These are phyloP conservation scores for Irpex lacteus DNA, from an alignment of 1,284 basidiomycete genomes.

Conservation along the genomic window DNA sequence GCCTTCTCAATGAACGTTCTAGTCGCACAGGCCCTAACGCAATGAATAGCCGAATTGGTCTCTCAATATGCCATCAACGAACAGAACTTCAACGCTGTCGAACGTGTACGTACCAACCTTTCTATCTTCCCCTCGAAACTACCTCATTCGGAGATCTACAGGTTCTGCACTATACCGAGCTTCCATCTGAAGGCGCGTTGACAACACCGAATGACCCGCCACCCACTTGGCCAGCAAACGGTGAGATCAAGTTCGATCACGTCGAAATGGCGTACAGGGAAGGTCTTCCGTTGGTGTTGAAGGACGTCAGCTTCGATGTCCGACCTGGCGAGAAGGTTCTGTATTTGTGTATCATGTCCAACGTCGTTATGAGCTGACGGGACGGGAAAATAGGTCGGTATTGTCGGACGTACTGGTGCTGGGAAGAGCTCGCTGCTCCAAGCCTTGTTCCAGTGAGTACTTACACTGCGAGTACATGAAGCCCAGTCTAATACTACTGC, in stretches of 20 bases:
- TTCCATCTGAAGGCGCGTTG: slow-evolving; percentile 45
- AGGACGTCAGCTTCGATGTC: slow-evolving; percentile 61
- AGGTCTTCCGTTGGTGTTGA: slow-evolving; percentile 72
- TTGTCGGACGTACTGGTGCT: slow-evolving; percentile 75
- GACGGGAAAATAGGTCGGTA: slow-evolving; percentile 47
- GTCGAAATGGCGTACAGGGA: slow-evolving; percentile 68
- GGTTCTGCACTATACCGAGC: slow-evolving; percentile 56
- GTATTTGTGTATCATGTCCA: not conserved
- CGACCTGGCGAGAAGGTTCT: slow-evolving; percentile 67
- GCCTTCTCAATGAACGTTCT: not conserved
- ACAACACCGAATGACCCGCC: slow-evolving; percentile 49
- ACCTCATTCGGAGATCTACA: not conserved
- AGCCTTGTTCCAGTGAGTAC: slow-evolving; percentile 59
- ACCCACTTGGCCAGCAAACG: slow-evolving; percentile 63
- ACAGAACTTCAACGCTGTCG: slow-evolving; percentile 74
- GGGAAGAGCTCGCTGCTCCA: slow-evolving; percentile 79
- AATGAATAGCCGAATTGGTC: slow-evolving; percentile 48
- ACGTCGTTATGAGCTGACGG: not conserved
- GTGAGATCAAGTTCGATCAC: slow-evolving; percentile 59
- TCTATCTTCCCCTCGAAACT: not conserved
- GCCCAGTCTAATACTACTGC: too few relatives aligned
- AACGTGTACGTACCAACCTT: slow-evolving; percentile 34
- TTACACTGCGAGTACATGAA: not conserved
- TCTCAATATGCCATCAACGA: slow-evolving; percentile 58
- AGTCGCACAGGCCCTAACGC: not conserved